Base-by-base conservation (phyloP, 78 protist genomes). In the Dictyostelium intermedium region DNA sequence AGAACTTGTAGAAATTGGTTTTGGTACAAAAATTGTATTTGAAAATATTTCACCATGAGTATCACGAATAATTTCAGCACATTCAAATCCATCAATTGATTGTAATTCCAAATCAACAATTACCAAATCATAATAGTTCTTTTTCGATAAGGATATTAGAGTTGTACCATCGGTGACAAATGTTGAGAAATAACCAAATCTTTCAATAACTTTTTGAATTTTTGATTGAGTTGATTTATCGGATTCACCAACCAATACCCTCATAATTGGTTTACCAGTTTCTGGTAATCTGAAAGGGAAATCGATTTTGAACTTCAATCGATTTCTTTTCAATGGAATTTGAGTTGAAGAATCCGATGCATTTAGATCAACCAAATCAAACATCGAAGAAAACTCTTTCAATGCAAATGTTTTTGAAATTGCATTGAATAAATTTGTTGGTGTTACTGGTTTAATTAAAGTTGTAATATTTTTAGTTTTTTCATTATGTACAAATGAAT, bases 101-200 rank as follows among this genome's bases (percentile, higher is more conserved):
- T 83, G 85, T 34, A 87, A 30, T 3, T 87, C 85, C 14, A 87
- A 18, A 23, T 87, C 83, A 41, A 87, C 79, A 3, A 87, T 25
- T 1, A 87, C 41, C 32, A 87, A 30, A 79, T 87, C 93, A 79
- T 87, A 87, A 23, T 79, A 87, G n/a, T 87, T 87, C 93, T 87
- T 87, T 76, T 87, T 76, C 1, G 83, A 34, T 13, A 87, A 8
- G 0, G 93, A 87, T 11, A 87, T 14, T 3, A 79, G 6, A 7
- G 78, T 8, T 7, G 34, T 14, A 32, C 93, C 93, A 56, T 87
- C 93, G 0, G 74, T 37, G 0, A 79, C 93, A 76, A 87, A 63
- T 2, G 86, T 76, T 25, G 61, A 87, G 32, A 70, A 60, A 25
- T 79, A 79, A 34, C 80, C 83, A 66, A 79, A 87, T 2, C 35